phyloP scores from a whole-genome alignment of 345 rosid genomes.

The Fremontodendron californicum region DNA sequence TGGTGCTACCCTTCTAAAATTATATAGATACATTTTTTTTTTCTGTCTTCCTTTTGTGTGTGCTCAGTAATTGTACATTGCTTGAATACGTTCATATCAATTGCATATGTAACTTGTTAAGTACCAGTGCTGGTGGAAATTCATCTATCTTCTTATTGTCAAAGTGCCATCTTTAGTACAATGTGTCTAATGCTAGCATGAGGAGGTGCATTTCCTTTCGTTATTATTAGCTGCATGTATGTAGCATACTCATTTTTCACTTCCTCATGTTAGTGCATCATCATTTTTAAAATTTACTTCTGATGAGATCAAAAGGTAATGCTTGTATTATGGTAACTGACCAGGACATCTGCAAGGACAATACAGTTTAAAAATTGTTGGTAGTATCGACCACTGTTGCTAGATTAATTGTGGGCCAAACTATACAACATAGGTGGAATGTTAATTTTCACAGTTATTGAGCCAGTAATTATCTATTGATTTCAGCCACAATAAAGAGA shows the following conservation, averaged over 20 bases:
- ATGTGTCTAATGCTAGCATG: not conserved
- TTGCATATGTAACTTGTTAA: not conserved
- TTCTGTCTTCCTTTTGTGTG: not conserved
- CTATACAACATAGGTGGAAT: not conserved
- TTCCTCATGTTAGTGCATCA: not conserved
- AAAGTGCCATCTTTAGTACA: not conserved
- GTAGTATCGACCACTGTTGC: not conserved
- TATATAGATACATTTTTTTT: not conserved
- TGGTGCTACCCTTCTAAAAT: not conserved
- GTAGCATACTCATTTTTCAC: not conserved
- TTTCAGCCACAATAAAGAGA: not conserved
- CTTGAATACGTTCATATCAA: not conserved
- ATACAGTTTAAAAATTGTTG: not conserved
- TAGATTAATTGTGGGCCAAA: not conserved
- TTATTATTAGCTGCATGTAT: not conserved
- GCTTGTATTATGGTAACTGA: not conserved
- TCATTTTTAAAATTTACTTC: not conserved
- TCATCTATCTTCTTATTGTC: not conserved
- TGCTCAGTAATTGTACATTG: not conserved
- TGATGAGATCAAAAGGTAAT: not conserved
- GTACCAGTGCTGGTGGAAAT: not conserved
- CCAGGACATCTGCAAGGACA: not conserved
- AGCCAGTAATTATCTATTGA: not conserved
- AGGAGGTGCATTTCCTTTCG: not conserved
- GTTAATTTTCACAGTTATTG: not conserved